A percentile compares a stretch with the other conserved stretches of the same genome.
Conservation (phyloP, 495 filamentous ascomycete species). For the Podospora appendiculata region DNA sequence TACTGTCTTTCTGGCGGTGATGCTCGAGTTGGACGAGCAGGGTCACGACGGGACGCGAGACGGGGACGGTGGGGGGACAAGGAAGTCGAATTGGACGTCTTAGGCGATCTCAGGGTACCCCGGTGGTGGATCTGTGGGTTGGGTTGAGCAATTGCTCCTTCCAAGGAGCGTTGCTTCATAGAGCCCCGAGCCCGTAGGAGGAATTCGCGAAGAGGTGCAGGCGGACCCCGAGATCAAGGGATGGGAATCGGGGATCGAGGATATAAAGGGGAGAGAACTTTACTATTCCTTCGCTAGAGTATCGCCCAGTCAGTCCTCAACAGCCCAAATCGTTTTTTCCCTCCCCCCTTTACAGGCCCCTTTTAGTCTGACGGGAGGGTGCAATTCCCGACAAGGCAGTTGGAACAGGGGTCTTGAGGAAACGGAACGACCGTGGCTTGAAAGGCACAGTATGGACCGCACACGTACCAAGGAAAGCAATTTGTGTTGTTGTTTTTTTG, state of each 20-base stretch:
- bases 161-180: slow-evolving; percentile 6
- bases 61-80: neutral
- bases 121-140: slow-evolving; percentile 1
- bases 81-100: neutral
- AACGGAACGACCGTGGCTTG: no score
- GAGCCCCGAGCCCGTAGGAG: neutral
- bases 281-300: neutral
- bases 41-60: neutral
- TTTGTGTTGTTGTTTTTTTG: no score
- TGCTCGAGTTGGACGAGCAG: neutral
- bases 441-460: no score
- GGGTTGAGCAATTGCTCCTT: slow-evolving; percentile 9
- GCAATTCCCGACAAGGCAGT: neutral
- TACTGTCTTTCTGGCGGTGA: slow-evolving; percentile 2
- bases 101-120: neutral
- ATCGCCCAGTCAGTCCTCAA: neutral
- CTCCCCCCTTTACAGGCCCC: neutral
- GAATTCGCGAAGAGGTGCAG: neutral
- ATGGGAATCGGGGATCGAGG: neutral
- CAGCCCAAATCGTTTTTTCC: neutral
- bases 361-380: neutral
- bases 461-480: no score
- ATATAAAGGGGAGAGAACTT: neutral
- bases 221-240: neutral
- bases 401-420: no score